Base-by-base conservation (phyloP, 257 asterid genomes). In the Craterostigma plantagineum region DNA sequence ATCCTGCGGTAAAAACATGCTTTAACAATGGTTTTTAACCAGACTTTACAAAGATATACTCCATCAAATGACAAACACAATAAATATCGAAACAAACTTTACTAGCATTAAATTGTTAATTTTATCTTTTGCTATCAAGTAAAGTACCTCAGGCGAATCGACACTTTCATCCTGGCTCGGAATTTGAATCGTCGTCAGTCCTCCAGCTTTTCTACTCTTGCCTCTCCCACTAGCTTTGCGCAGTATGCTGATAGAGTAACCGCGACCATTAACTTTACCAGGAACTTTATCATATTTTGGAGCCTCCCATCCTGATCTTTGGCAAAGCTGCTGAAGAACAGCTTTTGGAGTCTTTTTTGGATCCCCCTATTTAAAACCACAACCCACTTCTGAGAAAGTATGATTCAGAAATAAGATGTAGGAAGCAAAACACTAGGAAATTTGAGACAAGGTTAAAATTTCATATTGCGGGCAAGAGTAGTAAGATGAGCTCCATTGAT, bases 191-290 rank as follows among this genome's bases (percentile, higher is more conserved):
- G 81, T 72, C 36, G 71, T 71, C 58, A 87, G 71, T 39, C 98
- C 98, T 51, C 98, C 98, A 70, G 92, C 81, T 70, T 79, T 87
- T 75, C 93, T 74, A 71, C 69, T 87, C 70, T 87, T 87, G 58
- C 95, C 98, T 69, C 98, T 79, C 53, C 98, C 98, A 52, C 79
- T 76, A 57, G 98, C 83, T 74, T 79, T 87, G 49, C 81, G 90
- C 62, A 87, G 64, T 51, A 82, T 61, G 43, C 83, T 79, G 37
- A 82, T 66, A 51, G 86, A 61, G 75, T 87, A 87, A 53, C 61
- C 66, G 56, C 68, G 60, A 64, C 35, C 56, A 35, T 55, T 59
- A 49, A 71, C 75, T 50, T 60, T 69, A 56, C 66, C 74, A 47
- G 48, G 62, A 55, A 65, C 63, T 71, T 76, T 82, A 35, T 65